Evolutionary conservation across 2,329 filamentous ascomycete genomes (phyloP), one percentile per base, ranked within the genome.

Genomic region (Trichoderma gracile): DNA sequence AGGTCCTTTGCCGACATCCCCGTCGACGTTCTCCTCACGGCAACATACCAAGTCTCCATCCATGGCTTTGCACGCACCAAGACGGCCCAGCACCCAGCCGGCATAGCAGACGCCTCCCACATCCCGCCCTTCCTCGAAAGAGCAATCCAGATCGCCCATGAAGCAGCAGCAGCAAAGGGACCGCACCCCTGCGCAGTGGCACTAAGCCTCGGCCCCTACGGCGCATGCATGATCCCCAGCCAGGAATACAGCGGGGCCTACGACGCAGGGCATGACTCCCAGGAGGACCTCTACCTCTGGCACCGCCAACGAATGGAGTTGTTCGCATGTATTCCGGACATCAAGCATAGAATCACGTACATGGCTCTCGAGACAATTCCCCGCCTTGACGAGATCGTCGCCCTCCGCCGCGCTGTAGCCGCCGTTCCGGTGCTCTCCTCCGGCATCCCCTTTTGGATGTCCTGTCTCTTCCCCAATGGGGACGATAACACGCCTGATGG

Each of bases 361-460:
- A 73, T 90, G 47, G 86, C 87, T 0, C 84, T 90, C 62, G 88
- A 91, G 78, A 91, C 88, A 1, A 71, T 91, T 17, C 87, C 86
- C 3, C 77, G 85, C n/a, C 69, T 83, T 1, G 84, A 88, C 68
- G 88, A 90, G 75, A 80, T 90, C 40, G 70, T 76, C 5, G 86
- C 86, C 42, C 81, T 88, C 63, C 80, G 85, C 61, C 77, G 77
- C 56, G 78, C 81, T 10, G 67, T 77, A 47, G 70, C 75, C 58
- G 68, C 74, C 23, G 68, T 70, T 17, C 67, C 73, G 6, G 64
- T 68, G 2, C 69, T 72, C 57, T 71, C 65, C 0, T n/a, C 65
- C 49, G 64, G 38, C 12, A 19, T 50, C 9, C 79, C 80, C 2
- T 86, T 83, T 64, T 90, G 88, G 88, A 81, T 89, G 47, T 80